Conservation (phyloP, 2,329 filamentous ascomycete genomes). For the Nannizzia gypsea region DNA sequence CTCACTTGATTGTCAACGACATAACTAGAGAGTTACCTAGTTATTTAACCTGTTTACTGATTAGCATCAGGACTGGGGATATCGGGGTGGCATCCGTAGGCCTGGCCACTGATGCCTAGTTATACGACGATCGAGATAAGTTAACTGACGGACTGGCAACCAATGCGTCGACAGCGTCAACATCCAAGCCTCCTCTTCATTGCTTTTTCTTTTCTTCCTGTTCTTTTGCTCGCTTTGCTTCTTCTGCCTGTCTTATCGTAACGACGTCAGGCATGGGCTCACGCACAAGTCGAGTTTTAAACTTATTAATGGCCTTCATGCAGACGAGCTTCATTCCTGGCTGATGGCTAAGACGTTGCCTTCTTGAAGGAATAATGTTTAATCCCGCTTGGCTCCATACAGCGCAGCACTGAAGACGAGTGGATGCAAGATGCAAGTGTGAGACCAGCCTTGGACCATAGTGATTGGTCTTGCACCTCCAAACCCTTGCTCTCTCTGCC, state of each 20-base stretch:
- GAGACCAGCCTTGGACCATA: constrained; percentile 5
- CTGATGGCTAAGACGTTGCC: background rate
- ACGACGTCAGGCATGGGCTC: background rate
- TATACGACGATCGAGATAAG: background rate
- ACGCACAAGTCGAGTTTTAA: constrained; percentile 1
- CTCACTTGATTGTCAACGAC: too few species aligned
- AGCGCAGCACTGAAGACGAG: background rate
- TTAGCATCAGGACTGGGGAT: background rate
- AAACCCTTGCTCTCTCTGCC: background rate
- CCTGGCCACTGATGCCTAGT: background rate
- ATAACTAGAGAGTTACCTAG: background rate
- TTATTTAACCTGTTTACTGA: too few species aligned
- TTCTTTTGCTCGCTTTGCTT: background rate
- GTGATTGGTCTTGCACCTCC: constrained; percentile 1
- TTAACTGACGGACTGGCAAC: background rate
- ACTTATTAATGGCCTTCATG: background rate
- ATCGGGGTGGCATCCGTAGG: background rate
- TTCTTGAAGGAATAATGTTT: background rate
- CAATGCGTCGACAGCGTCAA: background rate
- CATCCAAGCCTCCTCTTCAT: background rate
- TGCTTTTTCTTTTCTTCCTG: background rate
- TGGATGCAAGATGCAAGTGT: constrained; percentile 2
- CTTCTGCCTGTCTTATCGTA: background rate
- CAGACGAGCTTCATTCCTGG: background rate
- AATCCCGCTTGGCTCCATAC: background rate